Percentiles rank a stretch among this genome's conserved stretches.
phyloP scores from a whole-genome alignment of 2,329 filamentous ascomycete species.

The Claviceps purpurea region DNA sequence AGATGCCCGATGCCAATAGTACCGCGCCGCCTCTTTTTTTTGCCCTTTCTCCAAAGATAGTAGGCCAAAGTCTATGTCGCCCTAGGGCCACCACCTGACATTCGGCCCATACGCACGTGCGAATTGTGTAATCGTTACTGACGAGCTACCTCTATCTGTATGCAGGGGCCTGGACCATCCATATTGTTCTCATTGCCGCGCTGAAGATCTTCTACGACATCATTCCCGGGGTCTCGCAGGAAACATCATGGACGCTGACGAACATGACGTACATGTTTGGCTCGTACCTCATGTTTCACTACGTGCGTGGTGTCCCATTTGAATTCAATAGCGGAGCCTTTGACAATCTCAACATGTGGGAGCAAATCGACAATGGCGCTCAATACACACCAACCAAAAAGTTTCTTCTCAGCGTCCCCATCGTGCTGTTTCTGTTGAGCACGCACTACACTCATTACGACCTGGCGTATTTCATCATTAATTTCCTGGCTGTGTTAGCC shows the following conservation, averaged over 20 bases:
- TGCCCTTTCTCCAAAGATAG: neutral
- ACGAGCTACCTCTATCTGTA: neutral
- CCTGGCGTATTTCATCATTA: slow-evolving; percentile 91
- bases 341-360: slow-evolving; percentile 99
- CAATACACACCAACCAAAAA: slow-evolving; percentile 99
- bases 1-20: too few species aligned
- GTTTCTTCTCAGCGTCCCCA: slow-evolving; percentile 87
- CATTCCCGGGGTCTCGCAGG: slow-evolving; percentile 88
- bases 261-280: slow-evolving; percentile 99
- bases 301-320: slow-evolving; percentile 92
- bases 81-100: neutral
- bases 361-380: slow-evolving; percentile 97
- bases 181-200: slow-evolving; percentile 79
- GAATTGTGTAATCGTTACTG: neutral
- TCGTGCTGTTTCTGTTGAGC: slow-evolving; percentile 87
- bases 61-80: neutral
- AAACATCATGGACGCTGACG: slow-evolving; percentile 96
- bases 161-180: slow-evolving; percentile 91
- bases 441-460: slow-evolving; percentile 99
- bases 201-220: slow-evolving; percentile 97
- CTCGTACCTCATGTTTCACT: slow-evolving; percentile 99
- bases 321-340: slow-evolving; percentile 98
- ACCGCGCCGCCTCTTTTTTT: too few species aligned
- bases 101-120: neutral
- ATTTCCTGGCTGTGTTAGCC: slow-evolving; percentile 80